Base-by-base conservation (phyloP, 768 basidiomycete genomes). In the Peribolospora kevripleyi region DNA sequence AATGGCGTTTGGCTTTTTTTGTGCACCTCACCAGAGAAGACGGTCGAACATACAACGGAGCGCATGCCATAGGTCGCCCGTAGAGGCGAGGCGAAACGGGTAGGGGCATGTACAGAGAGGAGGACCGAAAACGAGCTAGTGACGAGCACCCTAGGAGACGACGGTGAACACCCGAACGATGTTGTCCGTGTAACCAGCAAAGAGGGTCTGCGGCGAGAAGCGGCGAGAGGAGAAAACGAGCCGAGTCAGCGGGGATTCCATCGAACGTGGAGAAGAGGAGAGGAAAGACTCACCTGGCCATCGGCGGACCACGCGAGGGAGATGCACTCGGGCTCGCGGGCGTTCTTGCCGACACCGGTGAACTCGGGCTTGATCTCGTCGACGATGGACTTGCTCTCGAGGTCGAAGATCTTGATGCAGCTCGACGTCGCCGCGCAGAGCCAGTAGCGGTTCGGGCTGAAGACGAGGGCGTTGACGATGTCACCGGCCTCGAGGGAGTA, bases 401-500 rank as follows among this genome's bases (percentile, higher is more conserved):
- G 76, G 70, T 98, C 93, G 67, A 97, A 98, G 71, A 98, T 97
- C 75, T 97, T 97, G 72, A 97, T 84, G 68, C 84, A 87, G 68
- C 81, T 85, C 60, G 85, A 78, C 60, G 93, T 97, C 60, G 93
- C 93, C 63, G 93, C 93, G 68, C 93, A 98, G 61, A 98, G 74
- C 93, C 93, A 98, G 82, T 98, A 98, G 57, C 91, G 82, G 77
- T 98, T 98, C 58, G 93, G 93, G 11, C 86, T 90, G 78, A 98
- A 98, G 68, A 97, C 93, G 62, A 98, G 83, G 58, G 93, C 88
- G 68, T 98, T 95, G 77, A 98, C 90, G 62, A 88, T 74, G 68
- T 98, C 86, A 58, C 90, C 90, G 50, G 93, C 93, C 70, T 98
- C 93, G 57, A 98, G 82, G 54, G 88, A 95, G 77, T 98, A 98